Evolutionary conservation across 208 protist species (phyloP).

Genomic region (Angomonas deanei): DNA sequence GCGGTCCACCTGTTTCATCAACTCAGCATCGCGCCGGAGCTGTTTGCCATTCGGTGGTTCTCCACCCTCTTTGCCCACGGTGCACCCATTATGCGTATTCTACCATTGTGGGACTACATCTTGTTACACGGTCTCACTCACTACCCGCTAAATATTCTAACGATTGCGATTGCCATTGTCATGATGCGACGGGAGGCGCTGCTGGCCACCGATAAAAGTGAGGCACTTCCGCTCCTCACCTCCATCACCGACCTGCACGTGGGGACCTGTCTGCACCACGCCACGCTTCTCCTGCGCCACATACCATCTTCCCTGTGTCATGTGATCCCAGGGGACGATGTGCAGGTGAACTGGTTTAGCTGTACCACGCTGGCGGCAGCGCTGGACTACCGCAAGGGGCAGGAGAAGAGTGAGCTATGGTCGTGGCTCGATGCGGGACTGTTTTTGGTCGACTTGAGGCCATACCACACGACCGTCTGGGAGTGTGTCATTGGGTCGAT

Average conservation of each 20-base stretch:
- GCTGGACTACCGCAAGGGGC: neutral
- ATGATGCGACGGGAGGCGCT: conserved; percentile 35
- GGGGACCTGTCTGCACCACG: conserved; percentile 23
- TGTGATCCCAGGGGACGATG: neutral
- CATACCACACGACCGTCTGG: neutral
- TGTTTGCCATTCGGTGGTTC: conserved; percentile 96
- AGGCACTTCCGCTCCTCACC: conserved; percentile 38
- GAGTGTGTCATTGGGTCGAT: neutral
- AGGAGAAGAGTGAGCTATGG: neutral
- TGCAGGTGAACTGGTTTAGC: neutral
- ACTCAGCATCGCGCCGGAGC: conserved; percentile 77
- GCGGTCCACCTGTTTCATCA: conserved; percentile 75
- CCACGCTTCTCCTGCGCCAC: conserved; percentile 26
- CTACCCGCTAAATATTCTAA: conserved; percentile 15
- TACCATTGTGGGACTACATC: conserved; percentile 90
- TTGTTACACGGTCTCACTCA: conserved; percentile 33
- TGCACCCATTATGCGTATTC: conserved; percentile 86
- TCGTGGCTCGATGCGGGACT: conserved; percentile 32
- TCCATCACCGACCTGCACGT: conserved; percentile 23
- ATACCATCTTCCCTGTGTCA: conserved; percentile 27
- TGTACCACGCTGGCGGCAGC: neutral
- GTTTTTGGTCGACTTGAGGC: conserved; percentile 55
- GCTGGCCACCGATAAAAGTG: conserved; percentile 31
- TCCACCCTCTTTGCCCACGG: conserved; percentile 88
- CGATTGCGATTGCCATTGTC: conserved; percentile 36